phyloP scores from a whole-genome alignment of 208 protist genomes.

The Chromosphaera perkinsii region DNA sequence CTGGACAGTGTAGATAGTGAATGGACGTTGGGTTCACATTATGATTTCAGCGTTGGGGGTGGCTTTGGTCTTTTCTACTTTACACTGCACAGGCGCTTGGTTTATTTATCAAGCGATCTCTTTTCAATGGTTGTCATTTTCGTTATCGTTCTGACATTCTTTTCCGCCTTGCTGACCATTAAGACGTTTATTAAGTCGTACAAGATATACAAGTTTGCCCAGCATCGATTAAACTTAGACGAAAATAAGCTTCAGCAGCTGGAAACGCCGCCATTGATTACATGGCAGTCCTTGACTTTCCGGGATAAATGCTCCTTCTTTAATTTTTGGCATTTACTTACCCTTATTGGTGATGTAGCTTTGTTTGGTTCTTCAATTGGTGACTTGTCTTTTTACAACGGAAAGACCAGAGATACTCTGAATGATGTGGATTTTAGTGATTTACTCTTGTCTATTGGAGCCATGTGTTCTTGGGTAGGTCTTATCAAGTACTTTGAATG shows the following conservation, averaged over 20 bases:
- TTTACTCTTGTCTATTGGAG: not conserved
- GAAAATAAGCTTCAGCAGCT: not conserved
- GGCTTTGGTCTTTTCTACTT: not conserved
- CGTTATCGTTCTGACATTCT: not conserved
- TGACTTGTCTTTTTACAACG: not conserved
- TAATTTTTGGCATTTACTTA: slow-evolving; percentile 8
- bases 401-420: not conserved
- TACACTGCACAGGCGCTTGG: not conserved
- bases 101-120: not conserved
- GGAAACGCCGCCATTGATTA: not conserved
- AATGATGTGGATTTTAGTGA: not conserved
- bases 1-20: not conserved
- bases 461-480: slow-evolving; percentile 10
- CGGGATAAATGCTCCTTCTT: not conserved
- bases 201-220: not conserved
- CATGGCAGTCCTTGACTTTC: not conserved
- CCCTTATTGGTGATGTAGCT: not conserved
- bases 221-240: too few relatives aligned
- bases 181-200: not conserved
- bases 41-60: not conserved
- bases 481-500: slow-evolving; percentile 25
- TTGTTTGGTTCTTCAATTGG: not conserved
- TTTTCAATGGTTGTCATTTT: not conserved
- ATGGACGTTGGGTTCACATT: not conserved
- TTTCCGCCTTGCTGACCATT: not conserved